phyloP scores from a whole-genome alignment of 2,329 filamentous ascomycete species.

The Colletotrichum viniferum region DNA sequence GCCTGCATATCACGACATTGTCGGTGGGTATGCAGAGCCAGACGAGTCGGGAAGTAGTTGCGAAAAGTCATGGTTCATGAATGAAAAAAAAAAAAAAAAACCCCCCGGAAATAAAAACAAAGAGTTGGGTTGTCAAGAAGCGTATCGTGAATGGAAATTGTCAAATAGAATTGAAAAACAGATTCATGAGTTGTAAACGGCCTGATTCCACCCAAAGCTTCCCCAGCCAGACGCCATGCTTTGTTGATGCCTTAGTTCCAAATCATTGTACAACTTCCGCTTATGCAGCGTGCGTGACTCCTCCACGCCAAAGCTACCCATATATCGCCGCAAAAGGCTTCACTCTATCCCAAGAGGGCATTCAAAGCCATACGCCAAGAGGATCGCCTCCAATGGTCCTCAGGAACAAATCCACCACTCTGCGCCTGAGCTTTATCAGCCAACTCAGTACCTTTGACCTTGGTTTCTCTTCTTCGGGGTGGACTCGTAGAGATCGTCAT shows the following conservation, averaged over 20 bases:
- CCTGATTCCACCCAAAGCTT: background rate
- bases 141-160: background rate
- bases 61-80: background rate
- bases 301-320: background rate
- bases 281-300: background rate
- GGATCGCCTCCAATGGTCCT: background rate
- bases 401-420: background rate
- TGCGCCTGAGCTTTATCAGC: background rate
- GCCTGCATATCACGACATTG: background rate
- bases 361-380: background rate
- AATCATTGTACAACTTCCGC: background rate
- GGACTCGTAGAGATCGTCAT: constrained; percentile 47
- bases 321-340: background rate
- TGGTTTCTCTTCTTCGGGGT: constrained; percentile 40
- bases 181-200: background rate
- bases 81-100: background rate
- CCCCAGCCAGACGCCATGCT: constrained; percentile 8
- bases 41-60: background rate
- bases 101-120: background rate
- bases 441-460: constrained; percentile 26
- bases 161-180: background rate
- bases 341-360: background rate
- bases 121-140: background rate
- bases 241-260: constrained; percentile 4
- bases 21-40: background rate